Conservation (phyloP, 2,329 filamentous ascomycete species). For the Arthrobotrys conoides region DNA sequence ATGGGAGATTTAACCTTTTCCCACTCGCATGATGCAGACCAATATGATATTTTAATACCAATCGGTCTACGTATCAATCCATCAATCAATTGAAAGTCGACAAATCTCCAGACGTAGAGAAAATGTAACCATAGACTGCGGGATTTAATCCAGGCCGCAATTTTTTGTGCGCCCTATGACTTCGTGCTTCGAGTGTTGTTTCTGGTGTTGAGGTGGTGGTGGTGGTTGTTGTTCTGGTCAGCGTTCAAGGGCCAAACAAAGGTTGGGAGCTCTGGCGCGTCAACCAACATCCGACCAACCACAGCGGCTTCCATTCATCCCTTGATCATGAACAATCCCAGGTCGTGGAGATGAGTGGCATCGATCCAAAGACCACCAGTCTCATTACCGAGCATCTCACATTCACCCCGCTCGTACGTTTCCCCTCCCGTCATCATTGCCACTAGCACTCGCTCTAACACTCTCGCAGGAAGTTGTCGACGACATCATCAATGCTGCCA, state of each 20-base stretch:
- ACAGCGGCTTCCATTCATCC: not conserved
- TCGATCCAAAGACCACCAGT: slow-evolving; percentile 56
- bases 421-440: slow-evolving; percentile 22
- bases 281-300: slow-evolving; percentile 2
- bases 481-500: slow-evolving; percentile 97
- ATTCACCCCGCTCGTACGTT: slow-evolving; percentile 87
- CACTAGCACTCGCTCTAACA: slow-evolving; percentile 39
- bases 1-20: slow-evolving; percentile 37
- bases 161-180: not conserved
- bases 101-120: slow-evolving; percentile 29
- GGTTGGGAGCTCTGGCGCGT: slow-evolving; percentile 15
- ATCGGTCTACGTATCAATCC: not conserved
- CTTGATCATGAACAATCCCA: slow-evolving; percentile 38
- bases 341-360: slow-evolving; percentile 56
- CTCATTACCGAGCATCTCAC: slow-evolving; percentile 95
- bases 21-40: slow-evolving; percentile 27
- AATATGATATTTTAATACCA: not conserved
- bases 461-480: slow-evolving; percentile 84
- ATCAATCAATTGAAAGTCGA: slow-evolving; percentile 23
- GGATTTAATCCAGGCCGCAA: slow-evolving; percentile 33
- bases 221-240: not conserved
- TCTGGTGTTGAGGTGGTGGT: too few species aligned
- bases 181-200: too few species aligned
- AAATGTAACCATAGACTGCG: slow-evolving; percentile 33
- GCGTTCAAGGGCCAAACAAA: too few species aligned